Evolutionary conservation across 140 eudicot genomes (phyloP).

Genomic region (Anethum foeniculum): DNA sequence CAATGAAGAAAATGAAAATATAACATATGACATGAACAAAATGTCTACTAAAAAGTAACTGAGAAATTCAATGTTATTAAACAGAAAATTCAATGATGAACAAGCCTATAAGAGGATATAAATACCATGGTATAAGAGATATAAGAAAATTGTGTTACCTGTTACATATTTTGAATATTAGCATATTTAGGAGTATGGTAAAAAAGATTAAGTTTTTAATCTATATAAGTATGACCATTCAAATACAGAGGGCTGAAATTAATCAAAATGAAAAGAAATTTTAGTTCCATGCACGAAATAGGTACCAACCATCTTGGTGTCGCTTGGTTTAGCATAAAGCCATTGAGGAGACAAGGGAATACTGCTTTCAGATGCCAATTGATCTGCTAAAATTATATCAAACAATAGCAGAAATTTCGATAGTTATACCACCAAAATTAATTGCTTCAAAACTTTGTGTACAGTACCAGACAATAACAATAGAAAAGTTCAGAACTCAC

Average conservation of each 20-base stretch:
- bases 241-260: neutral
- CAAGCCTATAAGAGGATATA: too few species aligned
- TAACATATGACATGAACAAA: neutral
- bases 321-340: slow-evolving; percentile 82
- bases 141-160: neutral
- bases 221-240: neutral
- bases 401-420: neutral
- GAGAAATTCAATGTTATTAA: too few species aligned
- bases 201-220: neutral
- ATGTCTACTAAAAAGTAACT: neutral
- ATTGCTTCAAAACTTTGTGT: neutral
- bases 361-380: slow-evolving; percentile 55
- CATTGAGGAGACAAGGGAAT: slow-evolving; percentile 93
- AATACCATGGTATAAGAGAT: too few species aligned
- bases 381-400: slow-evolving; percentile 35
- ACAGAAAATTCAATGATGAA: too few species aligned
- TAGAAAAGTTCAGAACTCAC: slow-evolving; percentile 20
- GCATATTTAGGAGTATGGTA: neutral
- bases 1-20: neutral
- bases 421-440: neutral
- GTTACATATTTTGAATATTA: neutral
- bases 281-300: neutral
- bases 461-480: neutral
- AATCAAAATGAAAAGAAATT: neutral
- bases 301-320: slow-evolving; percentile 53